Evolutionary conservation across 2,329 filamentous ascomycete genomes (phyloP), one percentile per base, ranked within the genome.

Genomic region (Emydomyces testavorans): DNA sequence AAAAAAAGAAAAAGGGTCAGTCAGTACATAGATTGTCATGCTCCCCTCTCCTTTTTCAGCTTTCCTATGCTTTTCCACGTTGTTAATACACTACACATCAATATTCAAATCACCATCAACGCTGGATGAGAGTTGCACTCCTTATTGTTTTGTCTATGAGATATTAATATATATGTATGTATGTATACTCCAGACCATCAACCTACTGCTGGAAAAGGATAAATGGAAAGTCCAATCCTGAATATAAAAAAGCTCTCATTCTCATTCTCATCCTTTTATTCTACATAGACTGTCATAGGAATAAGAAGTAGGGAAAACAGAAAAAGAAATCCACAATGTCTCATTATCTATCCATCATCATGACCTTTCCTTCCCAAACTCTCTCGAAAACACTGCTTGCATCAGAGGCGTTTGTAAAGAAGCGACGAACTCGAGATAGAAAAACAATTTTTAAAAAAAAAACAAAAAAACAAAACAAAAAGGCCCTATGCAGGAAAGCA

Each of bases 171-270:
- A n/a, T n/a, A n/a, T n/a, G n/a, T n/a, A n/a, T n/a, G n/a, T n/a
- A n/a, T n/a, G n/a, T n/a, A n/a, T n/a, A n/a, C n/a, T n/a, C n/a
- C 13, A 18, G 3, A 39, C 20, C 36, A 28, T 29, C 16, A 29
- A 4, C n/a, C n/a, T n/a, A 29, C n/a, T 11, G 23, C 6, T n/a
- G 15, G 7, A 26, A n/a, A 13, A 31, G 31, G 16, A 20, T n/a
- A 31, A 31, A 31, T 29, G 10, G 10, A 5, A 31, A 3, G 8
- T 18, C 8, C 11, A 24, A 21, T 15, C 18, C 15, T 31, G 23
- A 23, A 46, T 23, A 18, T 20, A 38, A 16, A 46, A n/a, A n/a
- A n/a, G n/a, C n/a, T n/a, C 15, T 47, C 45, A 43, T 51, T 46
- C 32, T 46, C 40, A 32, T 38, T 46, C 32, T 26, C 38, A n/a